Evolutionary conservation across 2,329 filamentous ascomycete species (phyloP).

Genomic region (Ascochyta pisi): DNA sequence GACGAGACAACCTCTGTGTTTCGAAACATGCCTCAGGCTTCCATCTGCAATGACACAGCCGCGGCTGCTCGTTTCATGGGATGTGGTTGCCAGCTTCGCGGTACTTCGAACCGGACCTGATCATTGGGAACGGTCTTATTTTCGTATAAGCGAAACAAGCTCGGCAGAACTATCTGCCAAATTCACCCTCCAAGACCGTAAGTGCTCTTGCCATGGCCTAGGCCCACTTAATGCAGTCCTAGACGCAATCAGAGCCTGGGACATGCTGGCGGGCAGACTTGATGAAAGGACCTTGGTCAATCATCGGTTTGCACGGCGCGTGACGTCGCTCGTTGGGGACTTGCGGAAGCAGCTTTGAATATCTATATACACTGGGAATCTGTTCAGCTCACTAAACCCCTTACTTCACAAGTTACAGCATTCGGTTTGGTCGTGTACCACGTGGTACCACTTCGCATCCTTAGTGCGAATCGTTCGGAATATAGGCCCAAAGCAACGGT

Average conservation of each 20-base stretch:
- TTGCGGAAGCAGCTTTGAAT: background rate
- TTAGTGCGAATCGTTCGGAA: background rate
- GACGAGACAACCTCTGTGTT: slow-evolving; percentile 6
- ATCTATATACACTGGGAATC: background rate
- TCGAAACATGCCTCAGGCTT: slow-evolving; percentile 12
- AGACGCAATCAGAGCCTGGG: background rate
- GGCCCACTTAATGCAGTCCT: background rate
- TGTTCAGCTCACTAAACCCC: background rate
- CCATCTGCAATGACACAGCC: background rate
- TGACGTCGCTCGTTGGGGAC: slow-evolving; percentile 2
- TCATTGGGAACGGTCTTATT: background rate
- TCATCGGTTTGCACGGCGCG: background rate
- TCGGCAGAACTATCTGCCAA: too few relatives aligned
- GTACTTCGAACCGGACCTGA: background rate
- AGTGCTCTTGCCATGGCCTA: background rate
- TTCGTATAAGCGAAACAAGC: slow-evolving; percentile 3
- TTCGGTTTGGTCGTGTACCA: background rate
- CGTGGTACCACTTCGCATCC: background rate
- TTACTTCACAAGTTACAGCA: background rate
- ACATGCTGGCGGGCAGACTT: background rate
- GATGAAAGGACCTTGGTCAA: slow-evolving; percentile 4
- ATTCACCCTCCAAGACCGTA: background rate
- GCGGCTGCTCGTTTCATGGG: background rate
- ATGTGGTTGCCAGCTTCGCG: background rate
- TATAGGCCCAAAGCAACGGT: background rate